Conservation (phyloP, 768 basidiomycete species). For the Mycena polygramma region DNA sequence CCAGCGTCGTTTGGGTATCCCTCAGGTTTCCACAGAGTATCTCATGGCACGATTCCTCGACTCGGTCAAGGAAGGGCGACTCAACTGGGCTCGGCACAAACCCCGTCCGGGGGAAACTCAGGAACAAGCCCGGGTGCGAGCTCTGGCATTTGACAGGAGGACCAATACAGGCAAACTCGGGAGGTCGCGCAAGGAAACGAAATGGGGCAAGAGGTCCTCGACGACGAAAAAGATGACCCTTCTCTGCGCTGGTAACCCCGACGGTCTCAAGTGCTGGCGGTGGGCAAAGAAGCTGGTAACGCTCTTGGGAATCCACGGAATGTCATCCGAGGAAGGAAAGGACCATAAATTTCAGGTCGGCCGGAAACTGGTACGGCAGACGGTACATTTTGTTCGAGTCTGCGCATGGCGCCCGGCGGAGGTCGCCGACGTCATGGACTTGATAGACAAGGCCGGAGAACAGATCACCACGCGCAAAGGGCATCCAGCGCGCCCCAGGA, state of each 20-base stretch:
- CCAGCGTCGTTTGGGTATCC: not conserved
- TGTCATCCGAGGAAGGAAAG: constrained; percentile 9
- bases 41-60: not conserved
- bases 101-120: constrained; percentile 3
- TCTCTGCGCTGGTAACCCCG: constrained; percentile 6
- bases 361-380: not conserved
- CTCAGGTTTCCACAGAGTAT: constrained; percentile 2
- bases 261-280: not conserved
- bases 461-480: not conserved
- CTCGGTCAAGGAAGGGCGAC: not conserved
- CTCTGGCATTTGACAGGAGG: not conserved
- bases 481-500: not conserved
- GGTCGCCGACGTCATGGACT: not conserved
- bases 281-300: constrained; percentile 6
- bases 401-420: constrained; percentile 2
- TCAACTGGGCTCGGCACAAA: not conserved
- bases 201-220: not conserved
- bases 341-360: not conserved
- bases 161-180: not conserved
- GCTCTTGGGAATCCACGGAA: constrained; percentile 7
- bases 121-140: not conserved
- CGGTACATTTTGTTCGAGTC: not conserved
- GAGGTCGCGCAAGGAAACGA: constrained; percentile 12
- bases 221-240: constrained; percentile 9
- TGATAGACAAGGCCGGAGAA: not conserved